Conservation (phyloP, 805 yeast species). For the Candida patagonica region DNA sequence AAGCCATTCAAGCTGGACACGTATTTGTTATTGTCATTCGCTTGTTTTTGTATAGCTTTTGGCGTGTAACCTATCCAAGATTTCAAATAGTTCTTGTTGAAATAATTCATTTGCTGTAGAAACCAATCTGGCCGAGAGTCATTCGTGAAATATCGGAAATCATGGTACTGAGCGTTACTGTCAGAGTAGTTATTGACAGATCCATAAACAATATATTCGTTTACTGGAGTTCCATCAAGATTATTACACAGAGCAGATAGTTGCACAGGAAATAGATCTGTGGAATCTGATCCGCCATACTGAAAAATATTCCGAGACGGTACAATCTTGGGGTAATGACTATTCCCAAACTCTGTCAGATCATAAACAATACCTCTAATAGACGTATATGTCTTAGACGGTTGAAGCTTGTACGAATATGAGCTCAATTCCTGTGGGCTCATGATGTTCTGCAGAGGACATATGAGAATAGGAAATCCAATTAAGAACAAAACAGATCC, state of each 20-base stretch:
- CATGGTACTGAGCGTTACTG: conserved; percentile 32
- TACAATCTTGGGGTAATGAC: conserved; percentile 33
- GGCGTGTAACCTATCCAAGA: conserved; percentile 32
- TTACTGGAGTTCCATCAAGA: conserved; percentile 22
- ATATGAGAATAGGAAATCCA: conserved; percentile 33
- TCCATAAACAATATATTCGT: conserved; percentile 23
- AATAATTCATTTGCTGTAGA: conserved; percentile 28
- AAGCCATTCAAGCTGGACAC: conserved; percentile 29
- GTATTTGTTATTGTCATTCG: conserved; percentile 16
- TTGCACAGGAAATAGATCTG: conserved; percentile 32
- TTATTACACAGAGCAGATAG: conserved; percentile 32
- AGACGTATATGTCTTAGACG: conserved; percentile 27
- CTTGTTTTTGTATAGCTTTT: conserved; percentile 22
- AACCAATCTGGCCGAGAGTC: conserved; percentile 38
- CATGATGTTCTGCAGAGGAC: conserved; percentile 33
- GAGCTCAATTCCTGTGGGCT: conserved; percentile 25
- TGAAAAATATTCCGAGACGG: conserved; percentile 26
- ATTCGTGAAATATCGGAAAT: conserved; percentile 30
- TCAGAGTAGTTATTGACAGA: conserved; percentile 29
- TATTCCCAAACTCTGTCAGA: conserved; percentile 28
- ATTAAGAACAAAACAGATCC: conserved; percentile 26
- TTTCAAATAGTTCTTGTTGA: conserved; percentile 28
- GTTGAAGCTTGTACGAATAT: conserved; percentile 22
- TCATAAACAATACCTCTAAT: conserved; percentile 34
- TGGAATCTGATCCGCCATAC: conserved; percentile 31